These are phyloP conservation scores for Coniosporium apollinis DNA, from an alignment of 495 filamentous ascomycete species.

Conservation along the genomic window DNA sequence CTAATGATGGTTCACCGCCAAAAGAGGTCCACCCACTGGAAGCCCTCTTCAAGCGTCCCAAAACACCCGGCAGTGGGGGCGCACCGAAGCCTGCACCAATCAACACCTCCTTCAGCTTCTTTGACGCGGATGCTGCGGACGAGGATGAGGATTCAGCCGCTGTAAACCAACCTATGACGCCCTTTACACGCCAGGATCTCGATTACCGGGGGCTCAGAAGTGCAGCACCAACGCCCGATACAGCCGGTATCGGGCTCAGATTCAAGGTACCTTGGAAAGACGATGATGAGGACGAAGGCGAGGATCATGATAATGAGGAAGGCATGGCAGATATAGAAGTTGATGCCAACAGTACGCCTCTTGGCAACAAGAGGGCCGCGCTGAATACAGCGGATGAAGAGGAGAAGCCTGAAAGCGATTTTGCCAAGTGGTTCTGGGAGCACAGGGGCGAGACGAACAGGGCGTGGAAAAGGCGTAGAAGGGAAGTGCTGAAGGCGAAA, in stretches of 20 bases:
- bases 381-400: conserved; percentile 13
- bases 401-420: conserved; percentile 44
- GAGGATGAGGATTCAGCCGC: conserved; percentile 29
- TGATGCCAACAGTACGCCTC: conserved; percentile 14
- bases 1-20: not conserved
- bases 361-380: conserved; percentile 1
- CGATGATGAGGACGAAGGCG: conserved; percentile 19
- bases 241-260: conserved; percentile 47
- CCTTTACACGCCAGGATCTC: conserved; percentile 62
- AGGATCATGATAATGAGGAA: conserved; percentile 21
- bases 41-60: conserved; percentile 67
- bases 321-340: conserved; percentile 12
- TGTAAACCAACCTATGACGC: conserved; percentile 33
- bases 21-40: conserved; percentile 69
- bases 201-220: conserved; percentile 56
- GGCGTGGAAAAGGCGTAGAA: conserved; percentile 74
- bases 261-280: conserved; percentile 27
- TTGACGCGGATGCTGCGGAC: conserved; percentile 28
- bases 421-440: conserved; percentile 86
- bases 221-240: conserved; percentile 89
- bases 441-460: conserved; percentile 76
- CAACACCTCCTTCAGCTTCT: conserved; percentile 44
- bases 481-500: conserved; percentile 70
- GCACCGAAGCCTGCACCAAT: conserved; percentile 25
- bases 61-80: conserved; percentile 22